Evolutionary conservation across 352 stramenopile species (phyloP), one percentile per base, ranked within the genome.

Genomic region (Phytophthora fragariaefolia): DNA sequence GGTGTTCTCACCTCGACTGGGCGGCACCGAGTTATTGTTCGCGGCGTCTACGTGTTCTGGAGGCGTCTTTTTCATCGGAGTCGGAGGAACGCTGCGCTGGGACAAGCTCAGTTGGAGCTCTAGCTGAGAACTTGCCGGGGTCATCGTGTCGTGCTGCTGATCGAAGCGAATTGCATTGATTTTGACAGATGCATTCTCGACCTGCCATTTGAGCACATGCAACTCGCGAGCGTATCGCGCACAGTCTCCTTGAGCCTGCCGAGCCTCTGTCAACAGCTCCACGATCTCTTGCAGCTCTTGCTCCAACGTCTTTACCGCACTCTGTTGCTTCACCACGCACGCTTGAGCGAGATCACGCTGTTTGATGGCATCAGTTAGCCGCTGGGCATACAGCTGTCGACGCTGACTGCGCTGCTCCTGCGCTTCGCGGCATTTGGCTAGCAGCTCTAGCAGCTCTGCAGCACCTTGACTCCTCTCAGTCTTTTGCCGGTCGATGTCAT

Each of bases 101-200:
- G 66, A 49, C 46, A 65, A 30, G 12, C 9, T 52, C 27, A n/a
- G 20, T 26, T 54, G 34, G 3, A 50, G 34, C 47, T 58, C 27
- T 43, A 50, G 55, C 36, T 27, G 38, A 38, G 47, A 5, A 2
- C 4, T 30, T 30, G 48, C 7, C 63, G 46, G 8, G 17, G 22
- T n/a, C 50, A 55, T n/a, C n/a, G 50, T 34, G 20, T 28, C 32
- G 20, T 24, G 45, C 28, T 49, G 65, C n/a, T 59, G 45, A 2
- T 53, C 45, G 43, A 59, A 59, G 12, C 58, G 58, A 59, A 78
- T 26, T 3, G 73, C 73, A 15, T 85, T 88, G 52, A 87, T 50
- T 42, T 78, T 82, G 24, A 90, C 68, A 4, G 66, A 76, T 7
- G 68, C 63, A 38, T 83, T 83, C 60, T 90, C 77, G 9, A 86